A percentile compares a stretch with the other conserved stretches of the same genome.
Conservation (phyloP, 495 filamentous ascomycete species). For the Aspergillus sclerotiicarbonarius region DNA sequence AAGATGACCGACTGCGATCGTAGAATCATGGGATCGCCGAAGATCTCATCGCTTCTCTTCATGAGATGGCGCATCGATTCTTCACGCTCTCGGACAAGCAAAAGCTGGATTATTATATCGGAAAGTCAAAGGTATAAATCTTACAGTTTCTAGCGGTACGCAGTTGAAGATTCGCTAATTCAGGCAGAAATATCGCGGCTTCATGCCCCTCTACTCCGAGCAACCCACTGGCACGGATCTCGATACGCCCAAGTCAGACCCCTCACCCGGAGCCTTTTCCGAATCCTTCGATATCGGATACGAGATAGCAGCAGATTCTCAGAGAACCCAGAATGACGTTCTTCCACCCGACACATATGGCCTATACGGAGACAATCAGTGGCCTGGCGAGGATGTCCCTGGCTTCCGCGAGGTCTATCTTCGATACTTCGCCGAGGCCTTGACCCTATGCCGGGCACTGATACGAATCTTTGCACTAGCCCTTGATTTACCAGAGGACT, state of each 20-base stretch:
- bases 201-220: constrained; percentile 28
- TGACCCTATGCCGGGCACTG: constrained; percentile 32
- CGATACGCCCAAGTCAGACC: constrained; percentile 13
- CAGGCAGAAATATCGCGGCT: constrained; percentile 35
- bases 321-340: constrained; percentile 15
- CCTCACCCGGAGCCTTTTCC: constrained; percentile 24
- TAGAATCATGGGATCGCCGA: constrained; percentile 40
- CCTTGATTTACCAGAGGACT: constrained; percentile 38
- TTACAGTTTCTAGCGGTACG: neutral
- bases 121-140: constrained; percentile 35
- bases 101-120: constrained; percentile 44
- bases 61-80: constrained; percentile 40
- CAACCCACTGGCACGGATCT: constrained; percentile 24
- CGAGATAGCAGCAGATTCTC: constrained; percentile 31
- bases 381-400: constrained; percentile 22
- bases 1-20: neutral
- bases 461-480: constrained; percentile 47
- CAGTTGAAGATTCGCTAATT: neutral
- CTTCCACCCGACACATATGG: constrained; percentile 21
- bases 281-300: constrained; percentile 46
- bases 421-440: constrained; percentile 27
- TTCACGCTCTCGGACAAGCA: constrained; percentile 48
- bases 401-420: constrained; percentile 21
- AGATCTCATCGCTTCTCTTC: constrained; percentile 33
- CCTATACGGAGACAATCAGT: constrained; percentile 30